A percentile compares a stretch with the other conserved stretches of the same genome.
Evolutionary conservation across 345 rosid genomes (phyloP).

Genomic region (Citrus unshiu): DNA sequence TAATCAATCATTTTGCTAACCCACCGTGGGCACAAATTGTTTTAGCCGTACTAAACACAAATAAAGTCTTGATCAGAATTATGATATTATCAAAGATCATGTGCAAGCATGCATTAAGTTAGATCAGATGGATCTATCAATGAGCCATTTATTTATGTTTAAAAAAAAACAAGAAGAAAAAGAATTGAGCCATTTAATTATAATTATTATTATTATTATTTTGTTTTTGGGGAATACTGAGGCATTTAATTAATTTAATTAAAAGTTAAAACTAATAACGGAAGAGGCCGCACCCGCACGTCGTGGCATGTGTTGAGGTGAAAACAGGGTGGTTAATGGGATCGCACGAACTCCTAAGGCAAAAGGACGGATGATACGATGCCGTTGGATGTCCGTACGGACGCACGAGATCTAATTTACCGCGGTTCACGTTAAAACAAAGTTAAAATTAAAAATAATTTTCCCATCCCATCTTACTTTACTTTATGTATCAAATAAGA

Average conservation of each 20-base stretch:
- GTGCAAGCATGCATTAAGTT: neutral
- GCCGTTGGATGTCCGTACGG: neutral
- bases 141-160: no score
- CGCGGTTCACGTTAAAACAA: neutral
- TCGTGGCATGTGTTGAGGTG: conserved; percentile 14
- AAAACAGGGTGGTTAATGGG: no score
- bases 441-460: no score
- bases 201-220: no score
- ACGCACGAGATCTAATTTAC: neutral
- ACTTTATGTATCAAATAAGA: no score
- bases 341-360: neutral
- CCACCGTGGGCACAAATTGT: no score
- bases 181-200: no score
- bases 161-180: no score
- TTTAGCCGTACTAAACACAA: neutral
- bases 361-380: neutral
- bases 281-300: conserved; percentile 4
- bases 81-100: neutral
- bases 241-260: neutral
- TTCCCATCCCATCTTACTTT: no score
- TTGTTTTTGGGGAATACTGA: no score
- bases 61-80: neutral
- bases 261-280: no score
- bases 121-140: neutral
- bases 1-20: no score